Conservation (phyloP, 768 basidiomycete genomes). For the Tylopilus plumbeoviolaceoides region DNA sequence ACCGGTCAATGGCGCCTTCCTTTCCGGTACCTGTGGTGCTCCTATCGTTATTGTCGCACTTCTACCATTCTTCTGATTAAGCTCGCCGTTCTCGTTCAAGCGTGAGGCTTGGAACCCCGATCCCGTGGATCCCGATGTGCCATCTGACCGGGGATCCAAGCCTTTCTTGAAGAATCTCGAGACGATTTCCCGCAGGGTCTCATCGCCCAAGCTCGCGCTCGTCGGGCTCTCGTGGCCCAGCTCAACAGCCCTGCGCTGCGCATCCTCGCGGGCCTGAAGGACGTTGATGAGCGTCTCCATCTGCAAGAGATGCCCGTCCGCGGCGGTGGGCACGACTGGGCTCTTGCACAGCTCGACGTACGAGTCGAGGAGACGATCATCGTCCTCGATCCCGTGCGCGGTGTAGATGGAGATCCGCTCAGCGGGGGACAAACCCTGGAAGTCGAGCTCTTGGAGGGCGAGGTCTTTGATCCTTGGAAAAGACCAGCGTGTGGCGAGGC, state of each 20-base stretch:
- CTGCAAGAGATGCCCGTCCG: constrained; percentile 53
- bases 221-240: constrained; percentile 30
- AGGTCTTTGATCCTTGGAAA: constrained; percentile 49
- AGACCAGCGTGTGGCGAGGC: constrained; percentile 51
- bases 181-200: constrained; percentile 30
- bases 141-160: constrained; percentile 15
- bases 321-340: constrained; percentile 43
- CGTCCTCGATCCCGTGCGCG: constrained; percentile 42
- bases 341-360: constrained; percentile 55
- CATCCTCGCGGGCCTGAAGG: constrained; percentile 51
- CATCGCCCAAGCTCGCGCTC: constrained; percentile 30
- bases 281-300: constrained; percentile 52
- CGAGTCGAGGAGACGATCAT: constrained; percentile 44
- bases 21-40: constrained; percentile 12
- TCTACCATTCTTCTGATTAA: not conserved
- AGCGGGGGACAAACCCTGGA: constrained; percentile 45
- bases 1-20: not conserved
- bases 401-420: constrained; percentile 58
- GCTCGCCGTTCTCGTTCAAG: constrained; percentile 8
- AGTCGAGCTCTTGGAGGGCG: constrained; percentile 49
- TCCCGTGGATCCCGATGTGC: constrained; percentile 8
- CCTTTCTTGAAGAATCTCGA: constrained; percentile 27
- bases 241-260: constrained; percentile 33
- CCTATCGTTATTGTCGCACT: not conserved
- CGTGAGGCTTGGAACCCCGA: constrained; percentile 15